These are phyloP conservation scores for Colletotrichum ledebouriae DNA, from an alignment of 2,329 filamentous ascomycete species.

Conservation along the genomic window DNA sequence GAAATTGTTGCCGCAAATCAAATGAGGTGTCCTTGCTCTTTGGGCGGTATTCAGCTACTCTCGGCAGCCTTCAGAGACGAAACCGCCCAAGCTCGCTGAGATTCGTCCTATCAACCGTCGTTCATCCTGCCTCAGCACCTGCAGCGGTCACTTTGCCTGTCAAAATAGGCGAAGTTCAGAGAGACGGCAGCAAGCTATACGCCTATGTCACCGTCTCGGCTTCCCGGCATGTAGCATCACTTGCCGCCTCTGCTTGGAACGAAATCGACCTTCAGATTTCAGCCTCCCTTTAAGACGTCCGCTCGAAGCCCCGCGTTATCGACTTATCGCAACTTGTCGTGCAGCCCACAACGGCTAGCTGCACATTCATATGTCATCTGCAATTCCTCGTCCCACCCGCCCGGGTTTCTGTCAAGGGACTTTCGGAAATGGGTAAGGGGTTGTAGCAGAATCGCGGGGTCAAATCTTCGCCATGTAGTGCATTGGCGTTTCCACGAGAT, in stretches of 20 bases:
- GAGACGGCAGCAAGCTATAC: conserved; percentile 5
- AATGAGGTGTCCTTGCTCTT: not conserved
- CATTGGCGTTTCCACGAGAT: too few species aligned
- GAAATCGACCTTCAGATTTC: not conserved
- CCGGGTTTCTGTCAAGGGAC: conserved; percentile 6
- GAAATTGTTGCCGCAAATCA: not conserved
- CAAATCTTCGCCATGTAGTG: not conserved
- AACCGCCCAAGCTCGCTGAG: conserved; percentile 6
- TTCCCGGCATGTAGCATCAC: conserved; percentile 13
- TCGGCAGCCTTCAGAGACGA: conserved; percentile 17
- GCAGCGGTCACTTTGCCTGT: conserved; percentile 24
- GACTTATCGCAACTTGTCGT: conserved; percentile 26
- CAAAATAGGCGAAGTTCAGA: conserved; percentile 8
- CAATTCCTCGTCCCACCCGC: conserved; percentile 11
- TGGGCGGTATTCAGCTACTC: not conserved
- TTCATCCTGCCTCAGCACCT: conserved; percentile 5
- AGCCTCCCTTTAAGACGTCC: conserved; percentile 18
- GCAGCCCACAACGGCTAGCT: conserved; percentile 13
- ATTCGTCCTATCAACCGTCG: not conserved
- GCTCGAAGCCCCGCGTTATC: conserved; percentile 19
- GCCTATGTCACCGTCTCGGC: conserved; percentile 17
- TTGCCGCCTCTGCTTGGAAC: conserved; percentile 33
- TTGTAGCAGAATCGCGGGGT: conserved; percentile 9
- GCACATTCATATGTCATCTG: conserved; percentile 10
- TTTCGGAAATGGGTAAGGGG: conserved; percentile 13